Conservation (phyloP, 805 yeast species). For the Wickerhamomyces chaumierensis region DNA sequence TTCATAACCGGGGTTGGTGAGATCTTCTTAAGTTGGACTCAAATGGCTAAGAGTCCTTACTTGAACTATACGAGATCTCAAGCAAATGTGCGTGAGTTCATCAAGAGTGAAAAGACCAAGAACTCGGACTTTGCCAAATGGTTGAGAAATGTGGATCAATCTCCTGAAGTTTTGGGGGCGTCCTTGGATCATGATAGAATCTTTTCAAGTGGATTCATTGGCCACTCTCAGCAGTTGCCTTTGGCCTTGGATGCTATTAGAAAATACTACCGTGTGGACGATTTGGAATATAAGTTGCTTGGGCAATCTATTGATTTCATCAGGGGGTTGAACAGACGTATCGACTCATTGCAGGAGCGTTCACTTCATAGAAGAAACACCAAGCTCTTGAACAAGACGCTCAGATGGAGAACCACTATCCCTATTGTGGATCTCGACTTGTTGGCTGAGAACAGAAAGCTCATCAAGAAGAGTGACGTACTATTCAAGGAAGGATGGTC, state of each 20-base stretch:
- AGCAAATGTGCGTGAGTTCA: conserved; percentile 48
- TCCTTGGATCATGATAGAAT: conserved; percentile 41
- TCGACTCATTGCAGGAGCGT: conserved; percentile 49
- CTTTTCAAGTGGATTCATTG: conserved; percentile 45
- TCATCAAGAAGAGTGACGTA: conserved; percentile 49
- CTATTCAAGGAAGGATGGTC: conserved; percentile 54
- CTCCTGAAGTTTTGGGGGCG: conserved; percentile 28
- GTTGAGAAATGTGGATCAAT: conserved; percentile 41
- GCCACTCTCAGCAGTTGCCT: conserved; percentile 46
- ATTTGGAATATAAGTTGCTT: conserved; percentile 41
- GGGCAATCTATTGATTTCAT: conserved; percentile 44
- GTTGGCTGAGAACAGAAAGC: conserved; percentile 40
- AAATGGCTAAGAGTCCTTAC: conserved; percentile 41
- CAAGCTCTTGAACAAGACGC: conserved; percentile 37
- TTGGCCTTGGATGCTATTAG: conserved; percentile 50
- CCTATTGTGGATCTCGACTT: conserved; percentile 38
- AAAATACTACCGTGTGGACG: conserved; percentile 33
- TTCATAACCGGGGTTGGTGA: conserved; percentile 54
- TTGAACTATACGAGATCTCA: conserved; percentile 47
- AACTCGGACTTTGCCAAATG: conserved; percentile 42
- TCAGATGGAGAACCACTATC: conserved; percentile 39
- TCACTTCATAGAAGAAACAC: conserved; percentile 51
- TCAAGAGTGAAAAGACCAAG: conserved; percentile 31
- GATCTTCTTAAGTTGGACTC: conserved; percentile 54
- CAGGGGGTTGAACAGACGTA: conserved; percentile 41